Base-by-base conservation (phyloP, 768 basidiomycete genomes). In the Mrakia gelida region DNA sequence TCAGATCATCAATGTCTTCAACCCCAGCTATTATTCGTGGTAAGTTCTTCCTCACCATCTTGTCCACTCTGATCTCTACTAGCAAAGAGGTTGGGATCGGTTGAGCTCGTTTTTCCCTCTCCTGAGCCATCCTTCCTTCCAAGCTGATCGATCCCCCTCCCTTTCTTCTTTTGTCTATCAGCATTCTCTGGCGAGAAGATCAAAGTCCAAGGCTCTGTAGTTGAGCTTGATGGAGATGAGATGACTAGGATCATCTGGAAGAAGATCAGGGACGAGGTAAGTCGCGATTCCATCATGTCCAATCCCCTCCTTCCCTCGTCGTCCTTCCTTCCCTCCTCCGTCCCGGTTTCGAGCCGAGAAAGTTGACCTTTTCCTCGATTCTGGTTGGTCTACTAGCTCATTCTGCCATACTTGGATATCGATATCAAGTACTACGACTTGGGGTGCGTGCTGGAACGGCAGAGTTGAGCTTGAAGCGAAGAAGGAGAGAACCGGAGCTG, bases 221-320 rank as follows among this genome's bases (percentile, higher is more conserved):
- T 70, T 43, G 67, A 97, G 86, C 89, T 98, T 73, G 95, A 98
- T 84, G 95, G 95, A 68, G 95, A 97, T 85, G 96, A 99, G 86
- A 98, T 98, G 96, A 99, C 96, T 49, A 88, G 96, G 81, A 97
- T 99, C 82, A 99, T 98, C 84, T 98, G 93, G 94, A 95, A 94
- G 89, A 94, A 94, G 88, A 95, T 95, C 83, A 88, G 93, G 77
- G 92, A 97, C 82, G 94, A 97, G 89, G 94, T 94, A 76, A 79
- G 89, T 85, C 63, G 67, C 30, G 21, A 34, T 70, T 9, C 34
- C 9, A 45, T 34, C 68, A n/a, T n/a, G n/a, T n/a, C n/a, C 38
- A 38, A 38, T 38, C 41, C 70, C 16, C n/a, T 38, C 16, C 15
- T 26, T 38, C 45, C n/a, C 16, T 71, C 70, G 26, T 26, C 3